Evolutionary conservation across 106 monocot genomes (phyloP).

Genomic region (Gastrodia elata): DNA sequence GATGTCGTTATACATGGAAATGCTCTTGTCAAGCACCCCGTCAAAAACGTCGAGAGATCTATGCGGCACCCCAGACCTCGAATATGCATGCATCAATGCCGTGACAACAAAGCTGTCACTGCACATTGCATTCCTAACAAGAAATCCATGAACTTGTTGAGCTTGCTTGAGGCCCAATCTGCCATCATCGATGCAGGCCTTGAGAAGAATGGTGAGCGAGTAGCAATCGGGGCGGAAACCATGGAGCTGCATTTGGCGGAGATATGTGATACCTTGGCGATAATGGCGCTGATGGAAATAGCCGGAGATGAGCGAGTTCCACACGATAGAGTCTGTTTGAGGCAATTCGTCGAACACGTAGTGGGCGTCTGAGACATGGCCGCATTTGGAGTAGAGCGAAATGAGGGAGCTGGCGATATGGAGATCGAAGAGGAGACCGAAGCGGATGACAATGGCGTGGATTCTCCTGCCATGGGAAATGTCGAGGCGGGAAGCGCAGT

Average conservation of each 20-base stretch:
- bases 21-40: conserved; percentile 5
- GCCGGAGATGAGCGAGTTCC: conserved; percentile 22
- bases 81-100: conserved; percentile 25
- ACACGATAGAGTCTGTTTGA: conserved; percentile 20
- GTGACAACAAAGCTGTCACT: conserved; percentile 13
- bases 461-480: conserved; percentile 16
- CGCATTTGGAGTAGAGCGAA: conserved; percentile 21
- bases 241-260: conserved; percentile 18
- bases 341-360: conserved; percentile 22
- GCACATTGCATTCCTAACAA: conserved; percentile 12
- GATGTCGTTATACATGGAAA: conserved; percentile 21
- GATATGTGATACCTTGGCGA: background rate
- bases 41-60: conserved; percentile 17
- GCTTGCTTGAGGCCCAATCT: conserved; percentile 7
- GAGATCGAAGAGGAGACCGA: conserved; percentile 24
- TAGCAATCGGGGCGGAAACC: conserved; percentile 16
- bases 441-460: conserved; percentile 17
- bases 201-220: conserved; percentile 22
- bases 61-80: background rate
- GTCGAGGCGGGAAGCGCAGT: conserved; percentile 14
- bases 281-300: conserved; percentile 6
- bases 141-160: conserved; percentile 15
- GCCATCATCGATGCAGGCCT: conserved; percentile 7
- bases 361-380: conserved; percentile 10
- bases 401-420: conserved; percentile 34